Base-by-base conservation (phyloP, 2,329 filamentous ascomycete species). In the Claviceps maximensis region DNA sequence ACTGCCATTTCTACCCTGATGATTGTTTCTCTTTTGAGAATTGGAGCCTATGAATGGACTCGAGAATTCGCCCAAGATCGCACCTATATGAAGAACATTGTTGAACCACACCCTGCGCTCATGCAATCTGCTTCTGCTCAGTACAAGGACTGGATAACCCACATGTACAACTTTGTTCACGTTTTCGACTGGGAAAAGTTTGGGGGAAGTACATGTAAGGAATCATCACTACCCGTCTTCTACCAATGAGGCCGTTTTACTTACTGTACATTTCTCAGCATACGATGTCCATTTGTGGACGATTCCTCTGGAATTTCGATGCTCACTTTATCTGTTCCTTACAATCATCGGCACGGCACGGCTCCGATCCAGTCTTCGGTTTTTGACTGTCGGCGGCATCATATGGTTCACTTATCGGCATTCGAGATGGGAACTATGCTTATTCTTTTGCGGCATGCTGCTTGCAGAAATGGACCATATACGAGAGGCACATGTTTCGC, bases 281-380 rank as follows among this genome's bases (percentile, higher is more conserved):
- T 79, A 80, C 59, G 77, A 82, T 59, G 71, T 77, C 27, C 79
- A 83, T 56, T 64, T 82, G 25, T 83, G 79, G 79, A 82, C 80
- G 5, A 82, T 83, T 45, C 79, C 79, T 2, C 72, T 80, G 47
- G 79, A 83, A 62, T 80, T 79, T 59, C 71, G 75, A 55, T 77
- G 74, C 62, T 80, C 77, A 2, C 72, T 83, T 61, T 70, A 77
- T 54, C 69, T 82, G 10, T 82, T 82, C 62, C 64, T 81, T 8
- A 69, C 71, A 13, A 63, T 80, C 23, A 55, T 80, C 4, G 78
- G 71, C 21, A 71, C 75, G 10, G 74, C 74, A 6, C 68, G 74
- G 27, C 61, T 79, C 33, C 69, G 69, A 40, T 69, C 66, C 12
- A 54, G 54, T 23, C 58, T 72, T 46, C 69, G 79, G 21, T 65